Base-by-base conservation (phyloP, 345 rosid genomes). In the Clausena lansium region DNA sequence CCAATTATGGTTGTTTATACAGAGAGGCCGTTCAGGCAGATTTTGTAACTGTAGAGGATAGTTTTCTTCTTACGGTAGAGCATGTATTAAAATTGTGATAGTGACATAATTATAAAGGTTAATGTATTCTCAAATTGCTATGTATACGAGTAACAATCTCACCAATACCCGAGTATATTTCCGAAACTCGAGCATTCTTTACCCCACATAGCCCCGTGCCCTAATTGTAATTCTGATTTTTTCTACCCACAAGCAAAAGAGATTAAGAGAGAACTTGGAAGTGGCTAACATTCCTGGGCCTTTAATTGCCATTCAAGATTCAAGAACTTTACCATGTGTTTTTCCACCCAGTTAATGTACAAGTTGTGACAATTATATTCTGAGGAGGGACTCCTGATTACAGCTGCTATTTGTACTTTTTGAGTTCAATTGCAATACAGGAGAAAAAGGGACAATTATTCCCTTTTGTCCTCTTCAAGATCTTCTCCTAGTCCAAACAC, bases 391-490 rank as follows among this genome's bases (percentile, higher is more conserved):
- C 67, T 55, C 57, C 32, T 55, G 66, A 55, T 63, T 63, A 28
- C 11, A 32, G 30, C 39, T 24, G 71, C 64, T 50, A 27, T 14
- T 60, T 61, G 65, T 41, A 52, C 70, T 13, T n/a, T 64, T 28
- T 24, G 24, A 55, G 25, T 63, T 64, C 61, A 17, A 38, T 55
- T 71, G 58, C 27, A 22, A 63, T 41, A 38, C 33, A 32, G 74
- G 68, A 52, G 72, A 73, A 27, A 30, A 57, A 2, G 25, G 28
- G 61, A n/a, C 65, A 19, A 30, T 57, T 76, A 83, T 71, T 71
- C 86, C 79, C 78, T 81, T 78, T 83, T 85, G 75, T 82, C 82
- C 73, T 84, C 87, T 70, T 82, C 83, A 11, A 30, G 61, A 60
- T 78, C 81, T 77, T 81, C 88, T 39, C 81, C 84, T 1, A 71